Conservation (phyloP, 495 filamentous ascomycete genomes). For the Trichodelitschia bisporula region DNA sequence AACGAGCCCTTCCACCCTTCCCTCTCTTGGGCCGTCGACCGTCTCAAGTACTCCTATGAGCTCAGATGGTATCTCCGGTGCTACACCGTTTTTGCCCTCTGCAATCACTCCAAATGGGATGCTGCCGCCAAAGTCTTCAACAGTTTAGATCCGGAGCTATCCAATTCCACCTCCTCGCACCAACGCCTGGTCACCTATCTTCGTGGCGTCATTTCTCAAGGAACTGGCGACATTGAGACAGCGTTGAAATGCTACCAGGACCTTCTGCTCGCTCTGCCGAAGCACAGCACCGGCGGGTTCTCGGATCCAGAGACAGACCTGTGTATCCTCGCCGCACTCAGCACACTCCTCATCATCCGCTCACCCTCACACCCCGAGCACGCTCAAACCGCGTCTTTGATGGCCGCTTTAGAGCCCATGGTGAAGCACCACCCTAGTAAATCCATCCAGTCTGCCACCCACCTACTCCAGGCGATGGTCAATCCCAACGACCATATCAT, state of each 20-base stretch:
- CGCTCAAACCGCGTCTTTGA: slow-evolving; percentile 21
- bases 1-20: slow-evolving; percentile 20
- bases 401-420: slow-evolving; percentile 40
- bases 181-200: slow-evolving; percentile 36
- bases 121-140: slow-evolving; percentile 22
- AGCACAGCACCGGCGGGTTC: slow-evolving; percentile 14
- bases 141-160: slow-evolving; percentile 16
- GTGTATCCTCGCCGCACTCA: slow-evolving; percentile 54
- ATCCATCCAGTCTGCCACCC: slow-evolving; percentile 53
- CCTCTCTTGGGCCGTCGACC: slow-evolving; percentile 19
- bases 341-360: slow-evolving; percentile 61
- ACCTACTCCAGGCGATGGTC: slow-evolving; percentile 47
- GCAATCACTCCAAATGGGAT: slow-evolving; percentile 36
- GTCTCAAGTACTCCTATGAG: slow-evolving; percentile 23
- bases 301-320: slow-evolving; percentile 41
- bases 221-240: slow-evolving; percentile 37
- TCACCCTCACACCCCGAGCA: slow-evolving; percentile 27
- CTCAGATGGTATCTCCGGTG: slow-evolving; percentile 32
- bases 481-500: slow-evolving; percentile 29
- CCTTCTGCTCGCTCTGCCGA: slow-evolving; percentile 23
- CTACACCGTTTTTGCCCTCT: slow-evolving; percentile 33
- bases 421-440: slow-evolving; percentile 43
- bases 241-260: slow-evolving; percentile 45
- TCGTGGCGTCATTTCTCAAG: slow-evolving; percentile 51
- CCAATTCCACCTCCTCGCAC: slow-evolving; percentile 15